Conservation (phyloP, 345 rosid species). For the Heritiera littoralis region DNA sequence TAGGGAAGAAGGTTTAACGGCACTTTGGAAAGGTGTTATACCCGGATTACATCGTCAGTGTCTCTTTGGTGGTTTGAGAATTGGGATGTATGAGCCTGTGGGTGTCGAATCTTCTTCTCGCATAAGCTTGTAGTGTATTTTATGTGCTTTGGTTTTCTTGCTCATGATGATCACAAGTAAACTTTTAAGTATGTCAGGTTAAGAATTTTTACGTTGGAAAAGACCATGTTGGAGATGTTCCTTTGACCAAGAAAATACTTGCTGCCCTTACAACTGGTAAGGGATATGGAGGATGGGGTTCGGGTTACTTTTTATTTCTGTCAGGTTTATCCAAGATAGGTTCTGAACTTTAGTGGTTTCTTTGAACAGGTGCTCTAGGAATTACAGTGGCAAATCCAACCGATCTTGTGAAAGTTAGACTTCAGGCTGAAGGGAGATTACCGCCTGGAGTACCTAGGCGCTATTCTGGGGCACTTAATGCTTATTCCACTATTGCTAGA, state of each 20-base stretch:
- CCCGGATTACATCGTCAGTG: slow-evolving; percentile 97
- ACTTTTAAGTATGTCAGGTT: slow-evolving; percentile 48
- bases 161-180: not conserved
- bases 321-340: not conserved
- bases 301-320: not conserved
- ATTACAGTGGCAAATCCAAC: slow-evolving; percentile 92
- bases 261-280: slow-evolving; percentile 98
- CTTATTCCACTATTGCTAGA: slow-evolving; percentile 87
- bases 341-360: slow-evolving; percentile 5
- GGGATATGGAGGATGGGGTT: slow-evolving; percentile 21
- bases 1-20: slow-evolving; percentile 82
- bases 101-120: slow-evolving; percentile 35
- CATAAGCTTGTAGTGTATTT: not conserved
- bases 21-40: slow-evolving; percentile 94
- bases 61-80: slow-evolving; percentile 85
- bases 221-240: slow-evolving; percentile 90
- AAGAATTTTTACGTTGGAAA: slow-evolving; percentile 78
- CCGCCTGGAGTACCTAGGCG: slow-evolving; percentile 94
- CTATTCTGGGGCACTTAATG: slow-evolving; percentile 88
- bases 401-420: slow-evolving; percentile 98
- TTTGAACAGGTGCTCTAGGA: slow-evolving; percentile 76
- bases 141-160: slow-evolving; percentile 12
- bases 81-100: slow-evolving; percentile 94
- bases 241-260: slow-evolving; percentile 87
- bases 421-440: slow-evolving; percentile 97